Conservation (phyloP, 129 eudicot species). For the Solidago caesia region DNA sequence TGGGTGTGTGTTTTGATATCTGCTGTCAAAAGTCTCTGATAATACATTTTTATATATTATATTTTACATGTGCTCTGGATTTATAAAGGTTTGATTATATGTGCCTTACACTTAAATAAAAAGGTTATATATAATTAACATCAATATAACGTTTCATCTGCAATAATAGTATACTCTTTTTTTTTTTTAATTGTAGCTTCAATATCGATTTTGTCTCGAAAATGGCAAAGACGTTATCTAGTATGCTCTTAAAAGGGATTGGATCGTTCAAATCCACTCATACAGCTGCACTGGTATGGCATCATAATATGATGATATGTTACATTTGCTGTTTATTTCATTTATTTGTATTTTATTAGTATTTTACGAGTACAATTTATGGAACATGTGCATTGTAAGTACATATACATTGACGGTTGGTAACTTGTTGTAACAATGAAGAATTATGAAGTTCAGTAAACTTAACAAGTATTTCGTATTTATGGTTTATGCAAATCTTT, state of each 20-base stretch:
- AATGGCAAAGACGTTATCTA: conserved; percentile 9
- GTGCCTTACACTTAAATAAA: too few relatives aligned
- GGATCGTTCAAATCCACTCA: conserved; percentile 9
- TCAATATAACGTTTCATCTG: neutral
- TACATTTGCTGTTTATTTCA: neutral
- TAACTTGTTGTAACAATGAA: neutral
- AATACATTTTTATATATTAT: too few relatives aligned
- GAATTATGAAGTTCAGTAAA: neutral
- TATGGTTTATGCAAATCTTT: neutral
- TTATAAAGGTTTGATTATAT: too few relatives aligned
- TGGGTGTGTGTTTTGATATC: too few relatives aligned
- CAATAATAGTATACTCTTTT: neutral
- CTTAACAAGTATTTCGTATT: neutral
- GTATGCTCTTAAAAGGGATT: conserved; percentile 5
- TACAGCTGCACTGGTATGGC: conserved; percentile 13
- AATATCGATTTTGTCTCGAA: neutral
- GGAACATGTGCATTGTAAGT: neutral
- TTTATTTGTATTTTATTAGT: too few relatives aligned
- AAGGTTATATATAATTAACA: neutral
- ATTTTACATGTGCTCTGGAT: too few relatives aligned
- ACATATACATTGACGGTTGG: neutral
- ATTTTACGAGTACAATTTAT: too few relatives aligned
- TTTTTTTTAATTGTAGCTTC: neutral
- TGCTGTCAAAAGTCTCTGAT: too few relatives aligned
- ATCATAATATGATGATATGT: neutral